Evolutionary conservation across 129 eudicot genomes (phyloP).

Genomic region (Smallanthus sonchifolius): DNA sequence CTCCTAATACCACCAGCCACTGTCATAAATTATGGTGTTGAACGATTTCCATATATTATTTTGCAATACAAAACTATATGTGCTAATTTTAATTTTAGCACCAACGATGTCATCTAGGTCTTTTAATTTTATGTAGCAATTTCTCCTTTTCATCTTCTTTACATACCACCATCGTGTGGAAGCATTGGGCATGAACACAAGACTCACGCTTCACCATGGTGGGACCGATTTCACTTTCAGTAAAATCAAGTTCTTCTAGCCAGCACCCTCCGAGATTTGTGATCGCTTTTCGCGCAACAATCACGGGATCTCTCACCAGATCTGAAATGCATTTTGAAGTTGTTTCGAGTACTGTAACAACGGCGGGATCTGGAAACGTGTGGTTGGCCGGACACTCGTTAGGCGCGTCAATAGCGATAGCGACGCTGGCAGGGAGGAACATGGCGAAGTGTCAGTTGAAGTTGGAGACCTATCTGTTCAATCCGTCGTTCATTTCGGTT

Average conservation of each 20-base stretch:
- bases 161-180: too few relatives aligned
- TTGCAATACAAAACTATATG: slow-evolving; percentile 47
- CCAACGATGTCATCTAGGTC: neutral
- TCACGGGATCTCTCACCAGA: slow-evolving; percentile 28
- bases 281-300: slow-evolving; percentile 69
- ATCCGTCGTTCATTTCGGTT: slow-evolving; percentile 53
- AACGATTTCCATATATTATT: too few relatives aligned
- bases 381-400: slow-evolving; percentile 92
- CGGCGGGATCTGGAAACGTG: too few relatives aligned
- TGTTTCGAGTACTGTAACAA: slow-evolving; percentile 23
- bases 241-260: slow-evolving; percentile 26
- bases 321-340: slow-evolving; percentile 30
- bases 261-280: slow-evolving; percentile 48
- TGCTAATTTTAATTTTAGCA: slow-evolving; percentile 51
- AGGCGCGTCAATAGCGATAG: slow-evolving; percentile 69
- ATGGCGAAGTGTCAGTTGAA: slow-evolving; percentile 36
- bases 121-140: neutral
- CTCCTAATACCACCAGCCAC: too few relatives aligned
- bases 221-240: slow-evolving; percentile 71
- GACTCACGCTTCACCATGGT: slow-evolving; percentile 70
- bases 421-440: slow-evolving; percentile 47
- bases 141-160: too few relatives aligned
- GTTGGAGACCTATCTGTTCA: slow-evolving; percentile 71
- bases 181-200: slow-evolving; percentile 33
- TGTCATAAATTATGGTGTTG: too few relatives aligned